Percentiles rank a stretch among this genome's conserved stretches.
These are phyloP conservation scores for Eucalyptus sp. DNA, from an alignment of 345 rosid species.

Conservation along the genomic window DNA sequence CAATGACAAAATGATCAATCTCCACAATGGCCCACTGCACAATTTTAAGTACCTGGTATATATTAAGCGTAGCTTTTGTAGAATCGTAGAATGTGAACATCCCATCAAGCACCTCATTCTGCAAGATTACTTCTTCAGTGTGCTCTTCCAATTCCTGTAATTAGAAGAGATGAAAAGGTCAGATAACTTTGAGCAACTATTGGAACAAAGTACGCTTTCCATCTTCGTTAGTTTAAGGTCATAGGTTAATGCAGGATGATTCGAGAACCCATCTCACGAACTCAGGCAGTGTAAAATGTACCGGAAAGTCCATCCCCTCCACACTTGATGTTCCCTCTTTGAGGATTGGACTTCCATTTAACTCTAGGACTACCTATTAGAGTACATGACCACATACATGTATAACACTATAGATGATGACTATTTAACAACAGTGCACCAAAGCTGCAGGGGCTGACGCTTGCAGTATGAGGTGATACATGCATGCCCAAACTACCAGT, in stretches of 20 bases:
- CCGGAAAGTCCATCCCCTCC: neutral
- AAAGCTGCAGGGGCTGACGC: neutral
- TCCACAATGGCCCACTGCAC: neutral
- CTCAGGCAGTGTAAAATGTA: neutral
- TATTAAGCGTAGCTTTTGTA: constrained; percentile 59
- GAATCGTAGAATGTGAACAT: constrained; percentile 86
- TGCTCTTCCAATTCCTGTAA: constrained; percentile 82
- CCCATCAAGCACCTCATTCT: constrained; percentile 77
- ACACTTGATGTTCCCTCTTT: neutral
- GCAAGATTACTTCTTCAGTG: constrained; percentile 63
- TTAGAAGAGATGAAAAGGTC: neutral
- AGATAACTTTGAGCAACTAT: neutral
- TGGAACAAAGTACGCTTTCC: neutral
- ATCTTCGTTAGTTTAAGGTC: neutral
- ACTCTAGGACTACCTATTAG: neutral
- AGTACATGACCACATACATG: neutral
- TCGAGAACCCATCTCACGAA: neutral
- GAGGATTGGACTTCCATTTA: neutral
- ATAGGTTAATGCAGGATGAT: neutral
- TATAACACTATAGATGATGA: neutral
- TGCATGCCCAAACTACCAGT: neutral
- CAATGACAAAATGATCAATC: neutral
- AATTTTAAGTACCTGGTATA: constrained; percentile 61
- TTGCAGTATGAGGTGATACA: neutral
- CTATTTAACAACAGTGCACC: neutral